Conservation (phyloP, 306 rosid genomes). For the Myrica gale region DNA sequence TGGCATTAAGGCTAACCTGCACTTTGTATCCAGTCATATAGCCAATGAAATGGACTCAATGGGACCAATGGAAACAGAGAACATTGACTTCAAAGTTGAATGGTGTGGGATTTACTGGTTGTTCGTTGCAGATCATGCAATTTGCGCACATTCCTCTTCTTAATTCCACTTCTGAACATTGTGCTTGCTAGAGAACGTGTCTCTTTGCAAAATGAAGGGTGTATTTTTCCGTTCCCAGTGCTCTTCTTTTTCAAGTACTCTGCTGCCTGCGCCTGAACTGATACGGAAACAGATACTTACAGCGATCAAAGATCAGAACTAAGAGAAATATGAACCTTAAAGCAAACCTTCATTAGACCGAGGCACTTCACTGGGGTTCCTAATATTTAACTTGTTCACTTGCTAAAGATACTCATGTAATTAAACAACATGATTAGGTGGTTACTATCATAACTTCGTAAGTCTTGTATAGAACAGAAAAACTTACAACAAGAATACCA, state of each 20-base stretch:
- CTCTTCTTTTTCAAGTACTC: slow-evolving; percentile 63
- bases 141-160: slow-evolving; percentile 53
- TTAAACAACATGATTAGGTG: not conserved
- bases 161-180: slow-evolving; percentile 66
- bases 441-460: not conserved
- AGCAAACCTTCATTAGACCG: not conserved
- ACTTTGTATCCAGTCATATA: slow-evolving; percentile 3
- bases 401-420: not conserved
- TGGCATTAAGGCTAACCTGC: slow-evolving; percentile 13
- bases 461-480: not conserved
- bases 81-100: slow-evolving; percentile 32
- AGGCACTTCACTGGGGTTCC: not conserved
- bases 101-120: slow-evolving; percentile 23
- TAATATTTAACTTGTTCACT: not conserved
- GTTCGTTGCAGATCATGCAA: slow-evolving; percentile 38
- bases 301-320: slow-evolving; percentile 18
- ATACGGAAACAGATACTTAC: slow-evolving; percentile 21
- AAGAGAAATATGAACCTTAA: not conserved
- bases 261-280: slow-evolving; percentile 78
- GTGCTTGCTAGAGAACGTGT: slow-evolving; percentile 58
- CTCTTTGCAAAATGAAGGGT: slow-evolving; percentile 30
- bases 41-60: not conserved
- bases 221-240: slow-evolving; percentile 28
- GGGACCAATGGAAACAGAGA: slow-evolving; percentile 1
- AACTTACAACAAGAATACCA: not conserved